Percentiles rank a stretch among this genome's conserved stretches.
Evolutionary conservation across 1,284 basidiomycete genomes (phyloP).

Genomic region (Microbotryum lychnidis-dioicae): DNA sequence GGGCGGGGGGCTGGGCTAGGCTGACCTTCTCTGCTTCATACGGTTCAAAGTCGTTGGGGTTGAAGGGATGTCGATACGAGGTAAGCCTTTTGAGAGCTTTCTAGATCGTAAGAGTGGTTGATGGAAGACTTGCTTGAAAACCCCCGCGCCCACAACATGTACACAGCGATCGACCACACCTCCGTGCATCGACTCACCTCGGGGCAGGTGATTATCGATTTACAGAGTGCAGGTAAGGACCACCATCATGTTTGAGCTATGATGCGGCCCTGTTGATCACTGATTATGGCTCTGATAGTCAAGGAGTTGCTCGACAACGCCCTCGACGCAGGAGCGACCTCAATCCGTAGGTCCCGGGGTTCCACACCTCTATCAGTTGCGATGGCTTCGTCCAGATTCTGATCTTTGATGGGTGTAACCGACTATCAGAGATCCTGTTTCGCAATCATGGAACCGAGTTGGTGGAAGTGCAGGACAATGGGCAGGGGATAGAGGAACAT

Average conservation of each 20-base stretch:
- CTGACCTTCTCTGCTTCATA: neutral
- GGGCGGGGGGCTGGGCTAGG: neutral
- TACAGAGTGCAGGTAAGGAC: conserved; percentile 51
- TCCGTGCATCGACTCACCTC: conserved; percentile 82
- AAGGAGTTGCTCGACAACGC: conserved; percentile 98
- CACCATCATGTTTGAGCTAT: no score
- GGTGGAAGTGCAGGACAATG: conserved; percentile 90
- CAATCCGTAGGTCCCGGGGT: conserved; percentile 59
- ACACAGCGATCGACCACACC: conserved; percentile 57
- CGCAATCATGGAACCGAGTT: conserved; percentile 77
- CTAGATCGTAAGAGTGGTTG: neutral
- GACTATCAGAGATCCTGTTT: conserved; percentile 68
- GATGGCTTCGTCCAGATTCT: no score
- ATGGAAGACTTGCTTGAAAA: neutral
- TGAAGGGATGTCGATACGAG: neutral
- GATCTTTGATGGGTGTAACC: no score
- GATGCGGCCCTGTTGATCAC: neutral
- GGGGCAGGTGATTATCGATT: conserved; percentile 88
- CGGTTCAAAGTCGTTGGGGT: neutral
- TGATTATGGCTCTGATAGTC: conserved; percentile 46
- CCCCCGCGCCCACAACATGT: no score
- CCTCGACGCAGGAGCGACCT: conserved; percentile 81
- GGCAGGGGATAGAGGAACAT: conserved; percentile 66
- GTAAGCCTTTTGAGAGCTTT: neutral
- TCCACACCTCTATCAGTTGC: neutral